Evolutionary conservation across 169 alveolate genomes (phyloP).

Genomic region (Plasmodium coatneyi): DNA sequence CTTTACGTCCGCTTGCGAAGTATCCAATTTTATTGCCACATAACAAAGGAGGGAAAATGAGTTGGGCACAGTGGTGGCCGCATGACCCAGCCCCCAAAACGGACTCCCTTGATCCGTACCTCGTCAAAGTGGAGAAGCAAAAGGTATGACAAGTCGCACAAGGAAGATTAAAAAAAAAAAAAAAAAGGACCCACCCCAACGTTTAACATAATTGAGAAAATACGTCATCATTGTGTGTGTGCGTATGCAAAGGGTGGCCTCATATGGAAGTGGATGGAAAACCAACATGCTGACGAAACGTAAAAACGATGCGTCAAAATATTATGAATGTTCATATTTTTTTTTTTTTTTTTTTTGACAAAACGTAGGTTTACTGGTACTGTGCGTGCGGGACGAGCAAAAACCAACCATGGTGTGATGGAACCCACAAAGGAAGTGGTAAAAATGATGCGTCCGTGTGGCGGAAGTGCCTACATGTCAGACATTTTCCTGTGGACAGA

Average conservation of each 20-base stretch:
- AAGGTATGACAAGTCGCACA: conserved; percentile 75
- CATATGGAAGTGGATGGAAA: background rate
- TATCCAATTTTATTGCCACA: background rate
- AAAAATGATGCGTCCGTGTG: conserved; percentile 11
- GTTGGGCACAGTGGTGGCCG: conserved; percentile 87
- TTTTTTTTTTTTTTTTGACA: conserved; percentile 5
- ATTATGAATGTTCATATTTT: background rate
- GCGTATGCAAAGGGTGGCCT: background rate
- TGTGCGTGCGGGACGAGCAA: conserved; percentile 84
- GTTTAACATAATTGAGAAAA: background rate
- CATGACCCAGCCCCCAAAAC: conserved; percentile 86
- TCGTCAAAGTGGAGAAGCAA: conserved; percentile 80
- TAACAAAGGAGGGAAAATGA: conserved; percentile 69
- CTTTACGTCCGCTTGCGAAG: background rate
- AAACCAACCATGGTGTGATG: conserved; percentile 87
- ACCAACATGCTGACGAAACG: background rate
- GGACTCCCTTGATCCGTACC: conserved; percentile 82
- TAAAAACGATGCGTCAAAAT: background rate
- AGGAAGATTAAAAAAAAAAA: background rate
- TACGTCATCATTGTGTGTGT: background rate
- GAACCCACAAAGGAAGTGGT: conserved; percentile 84
- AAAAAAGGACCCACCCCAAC: background rate
- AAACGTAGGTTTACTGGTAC: conserved; percentile 85
- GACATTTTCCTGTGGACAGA: background rate
- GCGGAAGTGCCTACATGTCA: background rate